Percentiles rank a stretch among this genome's conserved stretches.
Evolutionary conservation across 2,329 filamentous ascomycete genomes (phyloP).

Genomic region (Ophiostoma populinum): DNA sequence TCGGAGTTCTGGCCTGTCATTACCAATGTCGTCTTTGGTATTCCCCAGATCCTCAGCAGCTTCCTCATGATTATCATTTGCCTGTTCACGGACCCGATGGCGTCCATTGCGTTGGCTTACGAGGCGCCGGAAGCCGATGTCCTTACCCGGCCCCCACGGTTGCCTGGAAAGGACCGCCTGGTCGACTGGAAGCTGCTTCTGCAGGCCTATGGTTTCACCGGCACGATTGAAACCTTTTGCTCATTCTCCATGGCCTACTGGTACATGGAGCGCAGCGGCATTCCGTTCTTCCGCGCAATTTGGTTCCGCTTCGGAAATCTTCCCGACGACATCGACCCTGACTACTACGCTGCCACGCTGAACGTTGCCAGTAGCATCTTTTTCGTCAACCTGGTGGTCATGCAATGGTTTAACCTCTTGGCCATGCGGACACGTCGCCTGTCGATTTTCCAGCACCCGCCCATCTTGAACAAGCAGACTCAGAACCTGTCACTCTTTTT

Average conservation of each 20-base stretch:
- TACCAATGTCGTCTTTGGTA: conserved; percentile 52
- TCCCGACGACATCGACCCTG: conserved; percentile 31
- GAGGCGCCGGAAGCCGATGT: conserved; percentile 64
- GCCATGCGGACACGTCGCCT: conserved; percentile 48
- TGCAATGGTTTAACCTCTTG: conserved; percentile 67
- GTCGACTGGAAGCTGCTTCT: conserved; percentile 58
- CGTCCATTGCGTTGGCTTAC: conserved; percentile 57
- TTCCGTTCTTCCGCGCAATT: conserved; percentile 35
- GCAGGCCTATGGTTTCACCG: conserved; percentile 56
- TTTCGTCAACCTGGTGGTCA: conserved; percentile 65
- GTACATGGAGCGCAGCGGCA: conserved; percentile 44
- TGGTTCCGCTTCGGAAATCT: conserved; percentile 51
- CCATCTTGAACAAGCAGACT: conserved; percentile 44
- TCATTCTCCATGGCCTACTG: conserved; percentile 51
- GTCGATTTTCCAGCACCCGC: conserved; percentile 56
- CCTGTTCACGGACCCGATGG: conserved; percentile 62
- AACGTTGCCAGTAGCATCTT: conserved; percentile 58
- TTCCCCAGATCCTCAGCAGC: conserved; percentile 55
- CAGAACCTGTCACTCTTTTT: conserved; percentile 54
- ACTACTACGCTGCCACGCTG: conserved; percentile 35
- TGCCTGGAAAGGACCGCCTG: conserved; percentile 50
- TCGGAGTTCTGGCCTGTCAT: conserved; percentile 63
- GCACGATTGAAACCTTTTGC: conserved; percentile 40
- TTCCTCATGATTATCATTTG: conserved; percentile 58
- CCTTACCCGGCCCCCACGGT: conserved; percentile 48